Evolutionary conservation across 441 rosid genomes (phyloP).

Genomic region (Cnidoscolus chayamansa): DNA sequence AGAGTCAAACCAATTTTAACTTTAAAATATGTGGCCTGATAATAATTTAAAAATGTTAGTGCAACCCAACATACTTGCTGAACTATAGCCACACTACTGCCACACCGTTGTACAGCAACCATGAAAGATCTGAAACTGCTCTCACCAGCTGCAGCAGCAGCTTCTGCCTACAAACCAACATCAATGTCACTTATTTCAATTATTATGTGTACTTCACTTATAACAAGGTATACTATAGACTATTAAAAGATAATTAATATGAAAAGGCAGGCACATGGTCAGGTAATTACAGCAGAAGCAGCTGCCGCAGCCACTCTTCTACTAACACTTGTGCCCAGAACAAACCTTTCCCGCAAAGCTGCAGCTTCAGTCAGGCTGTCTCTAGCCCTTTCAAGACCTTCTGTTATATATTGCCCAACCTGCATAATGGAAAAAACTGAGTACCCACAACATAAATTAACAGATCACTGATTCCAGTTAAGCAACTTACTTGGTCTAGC

Average conservation of each 20-base stretch:
- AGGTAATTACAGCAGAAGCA: slow-evolving; percentile 87
- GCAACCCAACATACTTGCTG: slow-evolving; percentile 70
- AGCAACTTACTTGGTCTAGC: slow-evolving; percentile 78
- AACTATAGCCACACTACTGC: slow-evolving; percentile 96
- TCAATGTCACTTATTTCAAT: slow-evolving; percentile 25
- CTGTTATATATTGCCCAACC: slow-evolving; percentile 90
- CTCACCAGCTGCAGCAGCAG: slow-evolving; percentile 99
- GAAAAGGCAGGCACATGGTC: slow-evolving; percentile 27
- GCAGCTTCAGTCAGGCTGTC: slow-evolving; percentile 94
- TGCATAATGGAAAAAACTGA: slow-evolving; percentile 29
- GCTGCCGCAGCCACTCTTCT: slow-evolving; percentile 99
- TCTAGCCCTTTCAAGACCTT: slow-evolving; percentile 96
- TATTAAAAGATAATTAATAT: slow-evolving; percentile 6
- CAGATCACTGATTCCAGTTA: slow-evolving; percentile 18
- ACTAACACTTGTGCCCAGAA: slow-evolving; percentile 78
- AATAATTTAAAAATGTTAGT: slow-evolving; percentile 11
- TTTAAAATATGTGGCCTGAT: slow-evolving; percentile 17
- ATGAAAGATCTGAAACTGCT: slow-evolving; percentile 98
- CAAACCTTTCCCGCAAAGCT: slow-evolving; percentile 88
- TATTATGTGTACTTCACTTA: slow-evolving; percentile 7
- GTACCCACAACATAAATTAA: slow-evolving; percentile 13
- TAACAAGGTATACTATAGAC: neutral
- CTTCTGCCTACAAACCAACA: slow-evolving; percentile 79
- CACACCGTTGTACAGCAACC: slow-evolving; percentile 98
- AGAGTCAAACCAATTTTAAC: slow-evolving; percentile 24